Evolutionary conservation across 352 stramenopile genomes (phyloP).

Genomic region (Pythium volutum): DNA sequence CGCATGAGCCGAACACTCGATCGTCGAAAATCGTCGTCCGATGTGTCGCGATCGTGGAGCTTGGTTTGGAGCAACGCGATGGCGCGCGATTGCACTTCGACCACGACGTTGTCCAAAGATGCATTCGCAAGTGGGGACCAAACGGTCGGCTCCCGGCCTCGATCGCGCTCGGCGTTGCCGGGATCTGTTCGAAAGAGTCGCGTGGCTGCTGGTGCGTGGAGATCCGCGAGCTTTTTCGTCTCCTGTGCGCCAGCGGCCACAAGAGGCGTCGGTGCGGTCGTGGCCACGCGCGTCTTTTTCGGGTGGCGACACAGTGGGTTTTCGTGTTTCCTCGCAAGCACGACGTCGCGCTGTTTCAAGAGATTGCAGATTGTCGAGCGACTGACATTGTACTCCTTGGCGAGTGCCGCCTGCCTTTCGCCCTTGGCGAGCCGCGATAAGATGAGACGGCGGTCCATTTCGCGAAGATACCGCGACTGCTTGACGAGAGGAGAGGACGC

Average conservation of each 20-base stretch:
- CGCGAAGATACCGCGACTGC: slow-evolving; percentile 26
- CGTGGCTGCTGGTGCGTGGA: no score
- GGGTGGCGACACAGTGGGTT: slow-evolving; percentile 45
- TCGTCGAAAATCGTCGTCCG: slow-evolving; percentile 32
- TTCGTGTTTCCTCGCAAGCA: slow-evolving; percentile 36
- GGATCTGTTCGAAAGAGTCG: no score
- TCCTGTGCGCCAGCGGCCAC: neutral
- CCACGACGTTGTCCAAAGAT: no score
- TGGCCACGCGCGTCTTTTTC: slow-evolving; percentile 13
- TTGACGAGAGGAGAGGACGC: neutral
- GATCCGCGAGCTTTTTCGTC: neutral
- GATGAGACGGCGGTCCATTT: slow-evolving; percentile 45
- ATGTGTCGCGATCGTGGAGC: slow-evolving; percentile 35
- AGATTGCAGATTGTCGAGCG: slow-evolving; percentile 58
- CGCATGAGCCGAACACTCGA: slow-evolving; percentile 42
- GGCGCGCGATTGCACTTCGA: slow-evolving; percentile 40
- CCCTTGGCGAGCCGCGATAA: slow-evolving; percentile 34
- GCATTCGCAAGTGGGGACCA: no score
- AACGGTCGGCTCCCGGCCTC: no score
- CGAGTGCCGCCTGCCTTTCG: slow-evolving; percentile 34
- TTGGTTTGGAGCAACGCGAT: slow-evolving; percentile 40
- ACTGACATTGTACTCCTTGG: slow-evolving; percentile 41
- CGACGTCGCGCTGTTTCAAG: slow-evolving; percentile 42
- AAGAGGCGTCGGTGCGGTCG: neutral
- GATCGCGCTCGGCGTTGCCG: no score